phyloP scores from a whole-genome alignment of 441 rosid genomes.

The Brassica balearica region DNA sequence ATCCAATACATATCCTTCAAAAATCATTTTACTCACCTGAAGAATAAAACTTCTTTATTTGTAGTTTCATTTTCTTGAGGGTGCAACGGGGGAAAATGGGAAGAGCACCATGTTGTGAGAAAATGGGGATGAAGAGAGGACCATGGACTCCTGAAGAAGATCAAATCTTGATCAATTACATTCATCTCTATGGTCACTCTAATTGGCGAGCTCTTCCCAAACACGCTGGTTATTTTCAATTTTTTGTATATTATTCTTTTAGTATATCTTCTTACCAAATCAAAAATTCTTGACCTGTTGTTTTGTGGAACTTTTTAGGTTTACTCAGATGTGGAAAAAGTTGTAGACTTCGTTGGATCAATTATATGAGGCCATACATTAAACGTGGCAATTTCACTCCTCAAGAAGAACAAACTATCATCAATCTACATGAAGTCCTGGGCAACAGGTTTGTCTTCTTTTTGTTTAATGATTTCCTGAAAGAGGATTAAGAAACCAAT shows the following conservation, averaged over 20 bases:
- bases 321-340: constrained; percentile 59
- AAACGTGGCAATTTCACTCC: constrained; percentile 55
- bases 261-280: neutral
- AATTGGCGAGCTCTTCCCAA: constrained; percentile 55
- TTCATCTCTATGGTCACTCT: constrained; percentile 44
- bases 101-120: constrained; percentile 56
- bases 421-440: constrained; percentile 43
- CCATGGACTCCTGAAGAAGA: constrained; percentile 43
- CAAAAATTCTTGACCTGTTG: neutral
- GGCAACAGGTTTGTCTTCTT: constrained; percentile 49
- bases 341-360: constrained; percentile 58
- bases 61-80: constrained; percentile 25
- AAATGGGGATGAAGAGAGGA: constrained; percentile 53
- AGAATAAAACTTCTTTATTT: neutral
- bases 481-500: too few relatives aligned
- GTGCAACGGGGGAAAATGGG: constrained; percentile 33
- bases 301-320: constrained; percentile 33
- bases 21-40: constrained; percentile 22
- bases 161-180: constrained; percentile 33
- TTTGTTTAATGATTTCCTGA: too few relatives aligned
- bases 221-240: constrained; percentile 44
- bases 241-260: neutral
- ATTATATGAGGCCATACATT: constrained; percentile 52
- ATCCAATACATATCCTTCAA: constrained; percentile 16
- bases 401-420: constrained; percentile 54